Base-by-base conservation (phyloP, 148 eudicot species). In the Chenopodium formosanum region DNA sequence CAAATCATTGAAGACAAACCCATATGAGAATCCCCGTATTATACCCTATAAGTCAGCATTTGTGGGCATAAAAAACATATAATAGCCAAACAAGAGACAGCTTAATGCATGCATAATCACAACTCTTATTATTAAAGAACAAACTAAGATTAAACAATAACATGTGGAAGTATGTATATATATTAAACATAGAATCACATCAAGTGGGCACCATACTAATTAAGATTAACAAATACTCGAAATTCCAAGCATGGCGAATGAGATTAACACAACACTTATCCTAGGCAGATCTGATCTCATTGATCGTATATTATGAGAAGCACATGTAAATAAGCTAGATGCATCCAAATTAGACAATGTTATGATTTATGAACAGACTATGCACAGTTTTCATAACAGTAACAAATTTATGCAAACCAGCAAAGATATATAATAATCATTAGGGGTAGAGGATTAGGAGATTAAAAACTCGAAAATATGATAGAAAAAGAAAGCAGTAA, bases 41-140 rank as follows among this genome's bases (percentile, higher is more conserved):
- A 20, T 12, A 37, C 14, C 31, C 10, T 29, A 19, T 40, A 73
- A 82, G 82, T 83, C 85, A 78, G 73, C 66, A 78, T 65, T 78
- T 25, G 85, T 73, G 22, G 82, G 81, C 78, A 31, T 25, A 66
- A 20, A 10, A 11, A 47, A 22, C 46, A 66, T 75, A 74, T 34
- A 27, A 23, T 32, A 74, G n/a, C 74, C 14, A 74, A 66, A 46
- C 37, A 58, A 70, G 40, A 50, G 73, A 64, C 48, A 81, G 56
- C 27, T 19, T 74, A 74, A 64, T 11, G 72, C 73, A 76, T 81
- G 56, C 74, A 74, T 81, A 81, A 47, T 29, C 17, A 29, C 25
- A 11, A 1, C 14, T 37, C 22, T 64, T 47, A 48, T 40, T 4
- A 73, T 75, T 65, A 53, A 65, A 64, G 79, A 63, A 63, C 74